Percentiles rank a stretch among this genome's conserved stretches.
phyloP scores from a whole-genome alignment of 2,329 filamentous ascomycete species.

The Fulvia fulva region DNA sequence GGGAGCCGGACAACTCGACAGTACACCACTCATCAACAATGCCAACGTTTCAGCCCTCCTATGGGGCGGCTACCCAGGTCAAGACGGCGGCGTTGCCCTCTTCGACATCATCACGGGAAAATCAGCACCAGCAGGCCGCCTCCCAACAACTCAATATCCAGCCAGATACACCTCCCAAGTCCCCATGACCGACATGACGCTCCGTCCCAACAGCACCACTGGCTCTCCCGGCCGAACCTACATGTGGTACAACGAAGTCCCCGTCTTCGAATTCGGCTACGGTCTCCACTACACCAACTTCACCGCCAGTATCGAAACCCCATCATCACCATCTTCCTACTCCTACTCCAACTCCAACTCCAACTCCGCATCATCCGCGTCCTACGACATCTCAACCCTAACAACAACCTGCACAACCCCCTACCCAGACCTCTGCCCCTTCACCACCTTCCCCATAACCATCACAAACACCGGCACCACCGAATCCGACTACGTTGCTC shows the following conservation, averaged over 20 bases:
- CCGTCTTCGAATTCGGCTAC: constrained; percentile 52
- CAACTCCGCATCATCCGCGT: constrained; percentile 1
- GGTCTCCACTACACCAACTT: constrained; percentile 60
- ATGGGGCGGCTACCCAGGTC: constrained; percentile 59
- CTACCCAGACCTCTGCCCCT: constrained; percentile 43
- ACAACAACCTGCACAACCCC: constrained; percentile 34
- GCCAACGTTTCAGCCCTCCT: constrained; percentile 50
- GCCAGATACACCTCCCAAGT: constrained; percentile 48
- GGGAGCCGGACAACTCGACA: constrained; percentile 52
- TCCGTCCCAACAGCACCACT: constrained; percentile 43
- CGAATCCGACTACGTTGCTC: constrained; percentile 51
- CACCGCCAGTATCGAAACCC: constrained; percentile 23
- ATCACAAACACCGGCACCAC: constrained; percentile 48
- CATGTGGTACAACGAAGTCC: constrained; percentile 53
- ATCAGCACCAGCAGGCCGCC: constrained; percentile 49
- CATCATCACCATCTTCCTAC: constrained; percentile 8
- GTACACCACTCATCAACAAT: constrained; percentile 46
- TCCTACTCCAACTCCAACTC: constrained; percentile 13
- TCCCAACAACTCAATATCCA: constrained; percentile 56
- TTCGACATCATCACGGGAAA: constrained; percentile 53
- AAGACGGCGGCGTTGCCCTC: constrained; percentile 55
- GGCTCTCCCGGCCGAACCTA: constrained; percentile 55
- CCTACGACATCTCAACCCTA: constrained; percentile 37
- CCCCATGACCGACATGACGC: constrained; percentile 54
- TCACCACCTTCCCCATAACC: constrained; percentile 40